Base-by-base conservation (phyloP, 495 filamentous ascomycete species). In the Penicillium soppii region DNA sequence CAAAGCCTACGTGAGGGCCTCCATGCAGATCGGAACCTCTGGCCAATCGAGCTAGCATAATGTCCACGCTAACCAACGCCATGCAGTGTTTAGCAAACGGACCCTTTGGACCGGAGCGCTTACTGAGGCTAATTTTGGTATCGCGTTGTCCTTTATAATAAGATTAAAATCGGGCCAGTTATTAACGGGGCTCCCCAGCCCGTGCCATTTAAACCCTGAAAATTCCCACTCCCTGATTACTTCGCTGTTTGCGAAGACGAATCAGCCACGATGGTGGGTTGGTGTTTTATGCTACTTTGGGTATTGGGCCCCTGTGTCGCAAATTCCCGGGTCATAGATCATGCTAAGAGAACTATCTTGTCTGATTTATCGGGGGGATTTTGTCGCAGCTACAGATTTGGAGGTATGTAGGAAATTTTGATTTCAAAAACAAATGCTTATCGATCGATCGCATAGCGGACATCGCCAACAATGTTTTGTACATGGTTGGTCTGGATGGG, bases 301-400 rank as follows among this genome's bases (percentile, higher is more conserved):
- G 29, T 32, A 12, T 32, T 32, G 29, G 10, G 7, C 8, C 29
- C 29, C 5, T 12, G 8, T 7, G 29, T 32, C 10, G n/a, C n/a
- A n/a, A 32, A 12, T 5, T 7, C 29, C 13, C 5, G 29, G 3
- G 29, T 32, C 29, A 32, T 32, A 3, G 29, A 32, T 12, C 29
- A 10, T 5, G 29, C 29, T 12, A 32, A 32, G 20, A 26, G 43
- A 45, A 17, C 27, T 1, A 25, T 45, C 15, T 13, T 45, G 2
- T n/a, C 27, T 5, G 56, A 58, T 35, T 12, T 58, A 13, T 54
- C 51, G 2, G 42, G 47, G 13, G 56, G 56, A 22, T 54, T 51
- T 23, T 52, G 47, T 43, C 56, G 56, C 10, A 58, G 46, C 29
- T 58, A 39, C 4, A 50, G 44, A 32, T 58, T 58, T 37, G 47